Percentiles rank a stretch among this genome's conserved stretches.
Evolutionary conservation across 202 grass and related monocot species (phyloP).

Genomic region (Brachypodium distachyon): DNA sequence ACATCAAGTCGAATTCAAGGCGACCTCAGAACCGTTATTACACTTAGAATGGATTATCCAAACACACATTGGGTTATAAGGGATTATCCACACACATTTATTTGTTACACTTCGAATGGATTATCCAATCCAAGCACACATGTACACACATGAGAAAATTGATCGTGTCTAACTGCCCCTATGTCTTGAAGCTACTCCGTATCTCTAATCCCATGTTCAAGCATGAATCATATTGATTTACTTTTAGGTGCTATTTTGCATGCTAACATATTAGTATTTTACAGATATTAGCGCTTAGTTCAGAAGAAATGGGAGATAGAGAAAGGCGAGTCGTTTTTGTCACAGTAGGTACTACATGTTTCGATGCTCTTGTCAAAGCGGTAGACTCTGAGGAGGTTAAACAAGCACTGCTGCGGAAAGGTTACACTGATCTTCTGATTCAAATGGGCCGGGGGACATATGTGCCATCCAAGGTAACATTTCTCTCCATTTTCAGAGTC

Average conservation of each 20-base stretch:
- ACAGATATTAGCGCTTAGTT: background rate
- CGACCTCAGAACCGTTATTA: too few relatives aligned
- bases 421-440: slow-evolving; percentile 60
- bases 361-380: slow-evolving; percentile 60
- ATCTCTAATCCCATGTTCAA: background rate
- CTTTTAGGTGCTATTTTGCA: background rate
- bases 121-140: too few relatives aligned
- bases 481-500: background rate
- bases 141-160: too few relatives aligned
- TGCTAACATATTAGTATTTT: background rate
- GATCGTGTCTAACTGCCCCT: too few relatives aligned
- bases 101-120: too few relatives aligned
- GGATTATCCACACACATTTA: too few relatives aligned
- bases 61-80: too few relatives aligned
- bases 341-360: slow-evolving; percentile 79
- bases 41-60: too few relatives aligned
- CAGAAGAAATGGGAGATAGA: slow-evolving; percentile 11
- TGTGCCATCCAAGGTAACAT: slow-evolving; percentile 36
- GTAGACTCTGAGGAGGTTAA: slow-evolving; percentile 55
- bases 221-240: background rate
- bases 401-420: slow-evolving; percentile 39
- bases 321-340: slow-evolving; percentile 54
- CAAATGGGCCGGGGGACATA: slow-evolving; percentile 68
- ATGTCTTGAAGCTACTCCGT: too few relatives aligned
- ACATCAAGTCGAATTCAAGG: too few relatives aligned